Evolutionary conservation across 202 grass and related monocot genomes (phyloP), one percentile per base, ranked within the genome.

Genomic region (Zizania palustris): DNA sequence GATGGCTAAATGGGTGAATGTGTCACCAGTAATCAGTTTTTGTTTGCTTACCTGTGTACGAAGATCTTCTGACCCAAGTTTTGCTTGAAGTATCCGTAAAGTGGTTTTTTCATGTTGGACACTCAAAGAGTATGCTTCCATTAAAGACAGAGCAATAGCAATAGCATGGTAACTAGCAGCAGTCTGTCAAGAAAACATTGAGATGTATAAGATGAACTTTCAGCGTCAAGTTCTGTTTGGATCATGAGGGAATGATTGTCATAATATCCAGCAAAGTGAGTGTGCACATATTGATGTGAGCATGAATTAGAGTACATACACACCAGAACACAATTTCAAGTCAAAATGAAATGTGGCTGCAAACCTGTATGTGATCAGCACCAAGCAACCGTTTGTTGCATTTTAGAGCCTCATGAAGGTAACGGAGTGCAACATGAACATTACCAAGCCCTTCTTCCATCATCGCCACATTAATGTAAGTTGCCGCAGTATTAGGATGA

Each of bases 401-500:
- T 75, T 98, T 98, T 58, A 98, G 85, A 83, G 95, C 95, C 74
- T 94, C 85, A 16, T 98, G 95, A 43, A 98, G 83, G 51, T 94
- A 98, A 77, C 95, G 90, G 1, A 98, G 84, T 78, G 95, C 95
- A 80, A 98, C 82, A 88, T 94, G 95, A 55, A 98, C 95, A 42
- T 98, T 98, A 63, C 95, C 95, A 77, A 98, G 80, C 33, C 95
- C 95, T 90, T 98, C 95, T 92, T 98, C 95, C 95, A 98, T 98
- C 95, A 98, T 98, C 1, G 95, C 95, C 53, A 98, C 91, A 86
- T 95, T 98, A 80, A 98, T 98, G 72, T 95, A 98, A 58, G 95
- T 98, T 85, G 95, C 95, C 78, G 95, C 95, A 37, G 95, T 98
- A 75, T 98, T 98, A 77, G 95, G 95, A 83, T 98, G 95, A 61